Conservation (phyloP, 192 early-diverging fungal genomes). For the Coemansia sp. region DNA sequence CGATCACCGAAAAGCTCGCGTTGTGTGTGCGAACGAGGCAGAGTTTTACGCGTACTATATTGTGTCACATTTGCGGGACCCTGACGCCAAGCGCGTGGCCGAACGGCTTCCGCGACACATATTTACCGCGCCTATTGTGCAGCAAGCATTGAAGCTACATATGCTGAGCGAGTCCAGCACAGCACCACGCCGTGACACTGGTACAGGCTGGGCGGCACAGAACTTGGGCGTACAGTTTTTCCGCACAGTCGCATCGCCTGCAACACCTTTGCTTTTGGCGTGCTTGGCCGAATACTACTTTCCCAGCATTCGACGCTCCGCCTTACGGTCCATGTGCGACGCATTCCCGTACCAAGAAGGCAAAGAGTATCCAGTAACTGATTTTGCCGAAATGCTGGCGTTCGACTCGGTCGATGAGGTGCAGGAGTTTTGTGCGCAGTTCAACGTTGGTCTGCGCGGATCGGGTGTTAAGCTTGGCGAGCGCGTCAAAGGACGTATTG, state of each 20-base stretch:
- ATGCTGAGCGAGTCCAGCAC: constrained; percentile 55
- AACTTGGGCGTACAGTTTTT: constrained; percentile 74
- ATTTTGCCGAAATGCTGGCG: constrained; percentile 58
- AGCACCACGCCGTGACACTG: constrained; percentile 40
- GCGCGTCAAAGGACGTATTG: constrained; percentile 21
- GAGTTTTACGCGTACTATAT: constrained; percentile 92
- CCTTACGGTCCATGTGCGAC: constrained; percentile 69
- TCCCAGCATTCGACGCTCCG: constrained; percentile 66
- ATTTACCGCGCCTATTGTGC: constrained; percentile 61
- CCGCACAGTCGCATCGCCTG: constrained; percentile 56
- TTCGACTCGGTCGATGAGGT: constrained; percentile 60
- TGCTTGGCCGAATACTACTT: constrained; percentile 79
- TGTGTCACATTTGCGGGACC: constrained; percentile 67
- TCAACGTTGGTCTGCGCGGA: constrained; percentile 17
- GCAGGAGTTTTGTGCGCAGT: constrained; percentile 31
- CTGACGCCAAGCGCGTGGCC: constrained; percentile 66
- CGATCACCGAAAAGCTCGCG: constrained; percentile 60
- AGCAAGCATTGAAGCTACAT: constrained; percentile 68
- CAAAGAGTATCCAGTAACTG: constrained; percentile 46
- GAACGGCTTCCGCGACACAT: constrained; percentile 58
- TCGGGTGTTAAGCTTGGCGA: constrained; percentile 42
- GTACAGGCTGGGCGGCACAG: constrained; percentile 57
- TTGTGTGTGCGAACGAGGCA: constrained; percentile 70
- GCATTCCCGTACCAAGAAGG: constrained; percentile 54
- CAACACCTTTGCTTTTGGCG: constrained; percentile 70